Evolutionary conservation across 106 monocot species (phyloP).

Genomic region (Phalaenopsis aphrodite): DNA sequence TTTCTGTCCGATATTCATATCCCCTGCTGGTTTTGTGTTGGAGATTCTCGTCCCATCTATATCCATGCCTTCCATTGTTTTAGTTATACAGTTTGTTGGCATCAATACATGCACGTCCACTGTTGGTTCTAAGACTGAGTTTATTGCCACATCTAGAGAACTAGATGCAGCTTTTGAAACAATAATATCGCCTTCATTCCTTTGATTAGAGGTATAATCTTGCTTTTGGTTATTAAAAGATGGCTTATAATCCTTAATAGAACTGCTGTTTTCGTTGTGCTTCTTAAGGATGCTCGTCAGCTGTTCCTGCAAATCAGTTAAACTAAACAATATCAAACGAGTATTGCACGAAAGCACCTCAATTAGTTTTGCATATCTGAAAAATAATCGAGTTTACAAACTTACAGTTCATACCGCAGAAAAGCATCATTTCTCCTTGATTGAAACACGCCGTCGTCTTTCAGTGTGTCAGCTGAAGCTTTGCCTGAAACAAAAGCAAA

Average conservation of each 20-base stretch:
- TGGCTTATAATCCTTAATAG: slow-evolving; percentile 4
- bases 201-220: slow-evolving; percentile 14
- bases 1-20: slow-evolving; percentile 31
- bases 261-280: slow-evolving; percentile 17
- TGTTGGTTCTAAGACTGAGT: neutral
- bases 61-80: slow-evolving; percentile 3
- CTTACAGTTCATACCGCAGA: slow-evolving; percentile 78
- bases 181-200: slow-evolving; percentile 5
- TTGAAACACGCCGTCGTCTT: slow-evolving; percentile 25
- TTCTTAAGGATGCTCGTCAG: slow-evolving; percentile 38
- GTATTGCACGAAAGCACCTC: slow-evolving; percentile 12
- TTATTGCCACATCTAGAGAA: slow-evolving; percentile 14
- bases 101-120: slow-evolving; percentile 15
- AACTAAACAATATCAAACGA: slow-evolving; percentile 47
- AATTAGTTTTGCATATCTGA: neutral
- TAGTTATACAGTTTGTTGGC: neutral
- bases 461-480: slow-evolving; percentile 11
- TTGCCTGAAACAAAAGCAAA: slow-evolving; percentile 13
- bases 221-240: slow-evolving; percentile 22
- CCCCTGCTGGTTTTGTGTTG: slow-evolving; percentile 12
- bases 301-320: slow-evolving; percentile 78
- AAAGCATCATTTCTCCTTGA: slow-evolving; percentile 63
- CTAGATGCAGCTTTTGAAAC: slow-evolving; percentile 7
- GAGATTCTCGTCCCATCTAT: slow-evolving; percentile 19
- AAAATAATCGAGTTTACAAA: slow-evolving; percentile 4